phyloP scores from a whole-genome alignment of 139 green algal genomes.

The Diplosphaera chodatii region DNA sequence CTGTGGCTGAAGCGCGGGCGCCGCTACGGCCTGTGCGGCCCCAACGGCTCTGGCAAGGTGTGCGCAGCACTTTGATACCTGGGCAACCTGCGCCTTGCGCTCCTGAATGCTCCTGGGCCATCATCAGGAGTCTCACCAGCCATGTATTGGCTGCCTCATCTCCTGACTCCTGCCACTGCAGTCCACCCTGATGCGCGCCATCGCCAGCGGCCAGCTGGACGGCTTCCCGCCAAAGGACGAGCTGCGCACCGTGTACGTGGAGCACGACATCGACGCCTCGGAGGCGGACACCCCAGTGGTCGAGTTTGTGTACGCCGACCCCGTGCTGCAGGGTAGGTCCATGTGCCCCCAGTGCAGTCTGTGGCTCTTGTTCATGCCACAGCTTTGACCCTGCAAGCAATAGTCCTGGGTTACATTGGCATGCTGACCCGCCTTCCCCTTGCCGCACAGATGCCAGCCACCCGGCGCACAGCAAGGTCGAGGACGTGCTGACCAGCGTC shows the following conservation, averaged over 20 bases:
- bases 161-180: too few relatives aligned
- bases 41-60: constrained; percentile 82
- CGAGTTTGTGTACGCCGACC: constrained; percentile 61
- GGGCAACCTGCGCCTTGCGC: too few relatives aligned
- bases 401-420: too few relatives aligned
- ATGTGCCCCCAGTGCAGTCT: too few relatives aligned
- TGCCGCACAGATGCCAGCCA: too few relatives aligned
- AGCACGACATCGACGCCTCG: constrained; percentile 83
- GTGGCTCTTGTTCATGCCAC: too few relatives aligned
- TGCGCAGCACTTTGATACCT: too few relatives aligned
- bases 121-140: too few relatives aligned
- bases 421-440: too few relatives aligned
- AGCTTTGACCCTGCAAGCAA: too few relatives aligned
- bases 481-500: constrained; percentile 55
- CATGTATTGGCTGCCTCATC: too few relatives aligned
- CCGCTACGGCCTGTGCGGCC: constrained; percentile 83
- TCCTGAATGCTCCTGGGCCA: too few relatives aligned
- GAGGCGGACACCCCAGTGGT: constrained; percentile 51
- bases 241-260: constrained; percentile 82
- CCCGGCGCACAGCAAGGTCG: constrained; percentile 37
- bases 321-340: constrained; percentile 53
- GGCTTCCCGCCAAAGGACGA: constrained; percentile 79
- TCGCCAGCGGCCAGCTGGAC: constrained; percentile 86
- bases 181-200: constrained; percentile 91
- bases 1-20: constrained; percentile 72